Evolutionary conservation across 345 rosid genomes (phyloP).

Genomic region (Lepidium aucheri): DNA sequence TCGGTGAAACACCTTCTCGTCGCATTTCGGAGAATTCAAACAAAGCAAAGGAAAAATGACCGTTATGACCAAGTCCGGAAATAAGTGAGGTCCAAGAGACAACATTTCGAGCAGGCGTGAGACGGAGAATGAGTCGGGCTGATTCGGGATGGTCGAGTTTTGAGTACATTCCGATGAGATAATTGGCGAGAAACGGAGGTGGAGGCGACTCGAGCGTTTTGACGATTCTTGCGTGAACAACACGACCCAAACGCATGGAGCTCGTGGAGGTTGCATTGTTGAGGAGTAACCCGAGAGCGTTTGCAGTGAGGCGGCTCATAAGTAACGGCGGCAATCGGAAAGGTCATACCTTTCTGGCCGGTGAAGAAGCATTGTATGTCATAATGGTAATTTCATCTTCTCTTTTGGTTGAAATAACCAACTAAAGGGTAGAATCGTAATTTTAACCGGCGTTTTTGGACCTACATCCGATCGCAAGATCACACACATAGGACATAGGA

Average conservation of each 20-base stretch:
- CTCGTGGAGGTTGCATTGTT: conserved; percentile 45
- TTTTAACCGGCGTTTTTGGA: background rate
- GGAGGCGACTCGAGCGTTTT: conserved; percentile 38
- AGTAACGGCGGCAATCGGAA: conserved; percentile 15
- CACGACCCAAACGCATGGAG: conserved; percentile 49
- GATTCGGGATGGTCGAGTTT: conserved; percentile 54
- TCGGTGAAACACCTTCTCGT: conserved; percentile 48
- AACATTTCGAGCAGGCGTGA: conserved; percentile 55
- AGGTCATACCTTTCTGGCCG: background rate
- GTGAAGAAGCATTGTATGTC: background rate
- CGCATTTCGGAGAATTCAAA: conserved; percentile 44
- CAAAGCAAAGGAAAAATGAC: conserved; percentile 52
- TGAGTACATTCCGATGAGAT: conserved; percentile 72
- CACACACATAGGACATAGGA: background rate
- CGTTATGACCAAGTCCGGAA: conserved; percentile 60
- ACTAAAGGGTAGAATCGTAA: background rate
- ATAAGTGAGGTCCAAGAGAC: conserved; percentile 75
- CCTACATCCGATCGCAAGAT: background rate
- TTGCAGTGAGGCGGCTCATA: conserved; percentile 40
- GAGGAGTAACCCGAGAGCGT: conserved; percentile 40
- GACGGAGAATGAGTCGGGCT: conserved; percentile 51
- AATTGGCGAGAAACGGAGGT: conserved; percentile 48
- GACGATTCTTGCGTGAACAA: conserved; percentile 51
- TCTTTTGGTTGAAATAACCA: background rate
- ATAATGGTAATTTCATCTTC: background rate